phyloP scores from a whole-genome alignment of 805 yeast species.

The Lachancea sp. region DNA sequence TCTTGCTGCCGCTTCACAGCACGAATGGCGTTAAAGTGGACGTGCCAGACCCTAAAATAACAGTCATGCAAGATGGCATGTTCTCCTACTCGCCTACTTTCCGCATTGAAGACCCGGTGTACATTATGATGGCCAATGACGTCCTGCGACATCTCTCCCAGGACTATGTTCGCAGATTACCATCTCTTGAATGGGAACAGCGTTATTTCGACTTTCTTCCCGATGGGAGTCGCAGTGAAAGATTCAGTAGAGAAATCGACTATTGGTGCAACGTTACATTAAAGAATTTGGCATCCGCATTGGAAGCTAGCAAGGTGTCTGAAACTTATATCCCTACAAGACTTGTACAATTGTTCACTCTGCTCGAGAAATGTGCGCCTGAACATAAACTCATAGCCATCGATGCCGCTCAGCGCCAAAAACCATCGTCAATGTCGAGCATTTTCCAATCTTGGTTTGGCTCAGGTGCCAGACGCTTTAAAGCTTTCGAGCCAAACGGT shows the following conservation, averaged over 20 bases:
- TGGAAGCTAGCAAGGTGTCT: neutral
- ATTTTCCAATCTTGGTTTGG: neutral
- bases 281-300: neutral
- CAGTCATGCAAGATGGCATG: slow-evolving; percentile 5
- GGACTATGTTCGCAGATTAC: slow-evolving; percentile 18
- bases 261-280: slow-evolving; percentile 22
- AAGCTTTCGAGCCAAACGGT: slow-evolving; percentile 12
- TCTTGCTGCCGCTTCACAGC: slow-evolving; percentile 27
- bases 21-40: neutral
- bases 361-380: slow-evolving; percentile 20
- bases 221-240: slow-evolving; percentile 5
- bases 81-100: slow-evolving; percentile 4
- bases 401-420: slow-evolving; percentile 13
- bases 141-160: slow-evolving; percentile 22
- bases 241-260: slow-evolving; percentile 18
- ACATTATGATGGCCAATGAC: slow-evolving; percentile 27
- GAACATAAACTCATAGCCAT: slow-evolving; percentile 24
- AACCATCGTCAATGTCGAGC: neutral
- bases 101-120: slow-evolving; percentile 27
- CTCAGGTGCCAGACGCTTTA: neutral
- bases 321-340: slow-evolving; percentile 24
- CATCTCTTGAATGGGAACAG: slow-evolving; percentile 21
- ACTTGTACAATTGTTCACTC: slow-evolving; percentile 22
- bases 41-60: slow-evolving; percentile 4
- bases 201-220: slow-evolving; percentile 16